These are phyloP conservation scores for Saturnispora zaruensis DNA, from an alignment of 805 yeast genomes.

Conservation along the genomic window DNA sequence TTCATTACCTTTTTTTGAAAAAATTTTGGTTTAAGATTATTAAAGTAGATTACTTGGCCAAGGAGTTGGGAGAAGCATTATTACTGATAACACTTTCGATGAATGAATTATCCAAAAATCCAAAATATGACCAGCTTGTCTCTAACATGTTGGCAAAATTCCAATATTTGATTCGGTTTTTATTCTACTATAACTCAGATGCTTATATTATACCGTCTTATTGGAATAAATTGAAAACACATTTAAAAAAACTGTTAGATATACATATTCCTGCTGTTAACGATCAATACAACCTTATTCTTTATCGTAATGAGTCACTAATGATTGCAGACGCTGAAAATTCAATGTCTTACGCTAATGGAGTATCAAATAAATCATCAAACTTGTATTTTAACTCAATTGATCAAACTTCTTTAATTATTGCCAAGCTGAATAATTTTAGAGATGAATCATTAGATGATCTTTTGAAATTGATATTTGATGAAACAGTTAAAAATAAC, in stretches of 20 bases:
- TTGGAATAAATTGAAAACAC: slow-evolving; percentile 48
- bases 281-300: slow-evolving; percentile 50
- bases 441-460: slow-evolving; percentile 14
- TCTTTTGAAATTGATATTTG: slow-evolving; percentile 20
- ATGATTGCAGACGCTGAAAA: slow-evolving; percentile 38
- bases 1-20: slow-evolving; percentile 43
- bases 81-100: slow-evolving; percentile 26
- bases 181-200: slow-evolving; percentile 45
- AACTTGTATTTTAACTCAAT: background rate
- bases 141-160: slow-evolving; percentile 17
- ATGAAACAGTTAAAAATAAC: slow-evolving; percentile 13
- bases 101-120: slow-evolving; percentile 15
- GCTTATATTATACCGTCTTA: slow-evolving; percentile 54
- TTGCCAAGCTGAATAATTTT: slow-evolving; percentile 25
- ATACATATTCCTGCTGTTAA: slow-evolving; percentile 25
- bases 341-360: background rate
- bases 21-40: slow-evolving; percentile 67
- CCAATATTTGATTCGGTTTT: slow-evolving; percentile 31
- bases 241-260: slow-evolving; percentile 36
- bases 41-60: slow-evolving; percentile 47
- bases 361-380: background rate
- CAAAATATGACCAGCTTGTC: slow-evolving; percentile 14
- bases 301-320: slow-evolving; percentile 63
- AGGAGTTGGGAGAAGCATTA: slow-evolving; percentile 55
- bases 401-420: slow-evolving; percentile 16